Evolutionary conservation across 306 rosid genomes (phyloP), one percentile per base, ranked within the genome.

Genomic region (Potentilla sterilis): DNA sequence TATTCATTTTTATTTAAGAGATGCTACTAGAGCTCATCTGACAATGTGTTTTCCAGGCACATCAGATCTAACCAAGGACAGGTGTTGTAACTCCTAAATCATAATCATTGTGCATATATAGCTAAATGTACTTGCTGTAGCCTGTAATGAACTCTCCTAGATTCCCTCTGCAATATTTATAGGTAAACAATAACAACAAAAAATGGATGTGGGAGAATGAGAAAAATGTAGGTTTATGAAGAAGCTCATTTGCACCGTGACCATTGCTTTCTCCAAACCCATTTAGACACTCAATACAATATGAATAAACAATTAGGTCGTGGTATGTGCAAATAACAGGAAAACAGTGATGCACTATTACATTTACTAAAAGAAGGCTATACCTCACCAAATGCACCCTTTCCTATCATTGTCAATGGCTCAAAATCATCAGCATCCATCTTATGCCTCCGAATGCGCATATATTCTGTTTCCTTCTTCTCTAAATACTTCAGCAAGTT

Each of bases 331-430:
- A 28, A 58, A 43, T 48, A 16, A 16, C 69, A 74, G 44, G 44
- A 43, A 21, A 57, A 58, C 2, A 9, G 21, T 43, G 57, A 74
- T 14, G 21, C 19, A 9, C 44, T 59, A 42, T 8, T 15, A 18
- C 18, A 40, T 21, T 41, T 22, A 21, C 9, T 9, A 49, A 13
- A 15, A 8, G 32, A 59, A 48, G 19, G 32, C 28, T 18, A 66
- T 88, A 96, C 99, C 98, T 96, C 99, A 63, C 99, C 99, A 84
- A 96, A 96, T 70, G 99, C 98, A 77, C 99, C 99, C 90, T 91
- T 96, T 85, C 99, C 99, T 77, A 96, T 96, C 98, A 96, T 92
- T 65, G 97, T 92, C 72, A 96, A 74, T 15, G 89, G 98, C 90
- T 90, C 97, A 84, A 96, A 96, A 83, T 96, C 99, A 85, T 96